Conservation (phyloP, 257 asterid species). For the Fraxinus americana region DNA sequence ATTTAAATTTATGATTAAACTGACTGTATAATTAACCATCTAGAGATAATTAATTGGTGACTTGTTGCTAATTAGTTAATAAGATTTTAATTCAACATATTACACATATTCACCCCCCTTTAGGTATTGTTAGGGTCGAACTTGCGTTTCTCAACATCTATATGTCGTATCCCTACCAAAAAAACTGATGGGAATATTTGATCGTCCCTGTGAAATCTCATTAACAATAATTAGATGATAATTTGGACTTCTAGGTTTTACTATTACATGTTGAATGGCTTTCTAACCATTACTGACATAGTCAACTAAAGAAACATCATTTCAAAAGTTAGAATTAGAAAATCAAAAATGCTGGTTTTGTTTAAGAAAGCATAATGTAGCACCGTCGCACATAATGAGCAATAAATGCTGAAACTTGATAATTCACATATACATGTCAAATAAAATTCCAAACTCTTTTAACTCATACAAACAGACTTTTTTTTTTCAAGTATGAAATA, state of each 20-base stretch:
- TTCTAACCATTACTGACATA: constrained; percentile 6
- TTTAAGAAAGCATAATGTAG: background rate
- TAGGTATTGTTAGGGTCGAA: no score
- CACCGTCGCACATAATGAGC: background rate
- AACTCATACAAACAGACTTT: no score
- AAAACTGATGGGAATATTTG: constrained; percentile 64
- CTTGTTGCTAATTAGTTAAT: no score
- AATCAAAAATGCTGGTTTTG: background rate
- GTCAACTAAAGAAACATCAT: background rate
- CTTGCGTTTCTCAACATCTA: no score
- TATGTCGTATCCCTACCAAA: constrained; percentile 94
- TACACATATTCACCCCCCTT: no score
- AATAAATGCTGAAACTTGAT: constrained; percentile 19
- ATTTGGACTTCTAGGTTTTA: constrained; percentile 17
- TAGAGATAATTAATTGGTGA: no score
- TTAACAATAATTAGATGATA: constrained; percentile 23
- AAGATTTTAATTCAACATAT: no score
- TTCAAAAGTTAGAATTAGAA: background rate
- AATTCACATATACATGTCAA: background rate
- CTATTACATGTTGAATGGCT: constrained; percentile 21
- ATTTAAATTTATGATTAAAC: no score
- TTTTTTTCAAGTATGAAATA: no score
- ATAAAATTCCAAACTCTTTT: no score
- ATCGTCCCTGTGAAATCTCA: constrained; percentile 56
- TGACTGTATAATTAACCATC: no score